phyloP scores from a whole-genome alignment of 83 land plant genomes.

The Diphasiastrum complanatum region DNA sequence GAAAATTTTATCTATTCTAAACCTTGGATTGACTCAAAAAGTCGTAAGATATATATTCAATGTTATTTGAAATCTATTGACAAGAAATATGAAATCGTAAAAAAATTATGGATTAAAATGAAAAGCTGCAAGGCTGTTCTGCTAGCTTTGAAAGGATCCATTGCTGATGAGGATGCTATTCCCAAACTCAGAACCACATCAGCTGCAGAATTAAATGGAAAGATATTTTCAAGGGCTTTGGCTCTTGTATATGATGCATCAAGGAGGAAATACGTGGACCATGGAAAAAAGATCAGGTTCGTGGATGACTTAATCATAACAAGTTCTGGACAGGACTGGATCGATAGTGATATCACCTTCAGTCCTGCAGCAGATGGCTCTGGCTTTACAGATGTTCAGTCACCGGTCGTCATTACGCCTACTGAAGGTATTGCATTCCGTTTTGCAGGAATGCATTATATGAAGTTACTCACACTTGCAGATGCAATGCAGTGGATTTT shows the following conservation, averaged over 20 bases:
- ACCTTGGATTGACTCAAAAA: conserved; percentile 35
- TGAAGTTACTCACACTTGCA: conserved; percentile 41
- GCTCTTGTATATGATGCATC: conserved; percentile 24
- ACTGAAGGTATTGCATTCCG: conserved; percentile 25
- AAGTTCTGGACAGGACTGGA: conserved; percentile 25
- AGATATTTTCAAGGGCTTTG: conserved; percentile 29
- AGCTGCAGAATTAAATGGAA: conserved; percentile 24
- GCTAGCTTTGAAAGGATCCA: conserved; percentile 1
- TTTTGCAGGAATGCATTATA: conserved; percentile 46
- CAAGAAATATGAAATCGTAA: conserved; percentile 17
- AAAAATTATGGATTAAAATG: conserved; percentile 40
- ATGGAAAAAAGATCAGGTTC: conserved; percentile 40
- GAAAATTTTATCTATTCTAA: conserved; percentile 41
- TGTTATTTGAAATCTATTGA: conserved; percentile 19
- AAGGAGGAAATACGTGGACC: conserved; percentile 22
- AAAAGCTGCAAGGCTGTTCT: conserved; percentile 34
- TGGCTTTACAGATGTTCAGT: conserved; percentile 27
- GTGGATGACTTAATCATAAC: conserved; percentile 26
- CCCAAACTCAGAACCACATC: background rate
- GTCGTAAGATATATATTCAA: conserved; percentile 19
- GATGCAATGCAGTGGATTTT: conserved; percentile 41
- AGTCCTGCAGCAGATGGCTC: conserved; percentile 28
- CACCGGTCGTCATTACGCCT: conserved; percentile 34
- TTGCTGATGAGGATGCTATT: background rate
- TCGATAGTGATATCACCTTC: conserved; percentile 35